Evolutionary conservation across 1,284 basidiomycete genomes (phyloP), one percentile per base, ranked within the genome.

Genomic region (Pisolithus thermaeus): DNA sequence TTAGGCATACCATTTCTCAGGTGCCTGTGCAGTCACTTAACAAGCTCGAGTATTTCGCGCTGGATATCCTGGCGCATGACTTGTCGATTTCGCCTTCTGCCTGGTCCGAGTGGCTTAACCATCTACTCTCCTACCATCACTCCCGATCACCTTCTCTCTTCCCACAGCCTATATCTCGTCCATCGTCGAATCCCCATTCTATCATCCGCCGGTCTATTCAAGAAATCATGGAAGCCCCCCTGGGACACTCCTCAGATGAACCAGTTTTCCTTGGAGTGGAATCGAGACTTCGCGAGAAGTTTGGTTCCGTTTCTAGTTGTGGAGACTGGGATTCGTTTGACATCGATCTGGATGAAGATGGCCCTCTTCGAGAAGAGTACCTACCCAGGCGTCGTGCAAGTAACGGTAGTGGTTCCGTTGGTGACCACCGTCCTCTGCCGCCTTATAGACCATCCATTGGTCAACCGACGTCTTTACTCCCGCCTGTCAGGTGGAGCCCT

Each of bases 401-500:
- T 48, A 58, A 60, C 25, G 62, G 49, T 23, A 52, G 48, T 23
- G 35, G 41, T 36, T 44, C n/a, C 9, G 47, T 48, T n/a, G 53
- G 53, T 18, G 18, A 40, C 46, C 28, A 28, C 9, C 32, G 46
- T 6, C 38, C 30, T 6, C 49, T 54, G 30, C 54, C 43, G 35
- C 27, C 66, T 71, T 47, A 58, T 52, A 56, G 53, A 12, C 54
- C 61, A 3, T 64, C 65, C 42, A 50, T 60, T 25, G 57, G 65
- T 11, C 65, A 64, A 32, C 43, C 48, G 3, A 73, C 73, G 47
- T 49, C 60, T 20, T 66, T 89, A 20, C 87, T 87, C 43, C 84
- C 88, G 14, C 87, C 87, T 18, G 82, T 87, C 7, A 81, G 80
- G 64, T 90, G 87, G 87, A 87, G 84, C 61, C 87, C 87, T 46